Evolutionary conservation across 345 rosid species (phyloP), one percentile per base, ranked within the genome.

Genomic region (Bruguiera sexangula): DNA sequence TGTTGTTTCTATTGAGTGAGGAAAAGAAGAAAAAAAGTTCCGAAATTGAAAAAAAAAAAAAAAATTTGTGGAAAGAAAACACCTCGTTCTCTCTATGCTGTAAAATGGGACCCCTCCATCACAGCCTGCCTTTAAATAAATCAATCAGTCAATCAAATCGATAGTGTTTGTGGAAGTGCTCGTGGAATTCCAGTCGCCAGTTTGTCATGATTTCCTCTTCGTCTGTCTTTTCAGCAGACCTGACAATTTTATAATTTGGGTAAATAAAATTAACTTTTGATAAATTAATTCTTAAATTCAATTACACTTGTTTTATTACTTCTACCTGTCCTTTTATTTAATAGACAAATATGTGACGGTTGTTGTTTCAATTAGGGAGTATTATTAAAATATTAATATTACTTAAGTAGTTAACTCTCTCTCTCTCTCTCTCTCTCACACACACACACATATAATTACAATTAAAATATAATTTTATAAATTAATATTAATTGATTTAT

Each of bases 171-270:
- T 31, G 29, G 69, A 19, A 11, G 26, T 69, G 36, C 52, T 43
- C 77, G 50, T 69, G 65, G 70, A 69, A 73, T 76, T 68, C 73
- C 68, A 22, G 51, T 57, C 65, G 19, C 2, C 10, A n/a, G 68
- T 61, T 46, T 63, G 64, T 37, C 27, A 53, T 16, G 43, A 31
- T 65, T 76, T 63, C 48, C 48, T 3, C 60, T 43, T 70, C 68
- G n/a, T 36, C 76, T 55, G 73, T 70, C 73, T 37, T n/a, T 69
- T 56, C 78, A 66, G 43, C 16, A 26, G 56, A 18, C 16, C 72
- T 57, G 54, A 63, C 71, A 53, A 37, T 58, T 0, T 21, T 5
- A 11, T 2, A 11, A 10, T 39, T 11, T 10, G 15, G 16, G 48
- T 11, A 39, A 39, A 39, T 0, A 10, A 37, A 8, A 8, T 39